phyloP scores from a whole-genome alignment of 805 yeast genomes.

The Ogataea neopini region DNA sequence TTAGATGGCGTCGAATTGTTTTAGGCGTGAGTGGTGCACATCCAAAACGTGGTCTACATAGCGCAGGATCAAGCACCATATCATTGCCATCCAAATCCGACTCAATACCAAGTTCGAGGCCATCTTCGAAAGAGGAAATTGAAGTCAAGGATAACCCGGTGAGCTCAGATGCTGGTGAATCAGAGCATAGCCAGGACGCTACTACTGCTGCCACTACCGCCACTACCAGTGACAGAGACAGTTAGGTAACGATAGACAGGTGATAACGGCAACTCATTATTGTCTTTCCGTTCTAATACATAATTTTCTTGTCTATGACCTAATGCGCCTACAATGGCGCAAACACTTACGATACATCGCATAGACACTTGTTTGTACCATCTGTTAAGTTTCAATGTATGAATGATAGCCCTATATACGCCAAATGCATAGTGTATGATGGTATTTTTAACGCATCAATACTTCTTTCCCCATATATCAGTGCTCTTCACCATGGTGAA shows the following conservation, averaged over 20 bases:
- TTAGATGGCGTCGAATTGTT: slow-evolving; percentile 77
- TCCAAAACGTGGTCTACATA: slow-evolving; percentile 1
- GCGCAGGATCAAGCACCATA: background rate
- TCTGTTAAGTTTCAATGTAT: too few species aligned
- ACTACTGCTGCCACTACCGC: slow-evolving; percentile 3
- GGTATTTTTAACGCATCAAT: too few species aligned
- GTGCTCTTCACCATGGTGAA: too few species aligned
- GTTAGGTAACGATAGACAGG: background rate
- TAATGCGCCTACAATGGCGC: background rate
- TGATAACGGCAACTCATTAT: background rate
- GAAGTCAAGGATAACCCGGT: background rate
- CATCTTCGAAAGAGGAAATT: background rate
- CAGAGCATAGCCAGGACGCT: background rate
- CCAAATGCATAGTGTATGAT: too few species aligned
- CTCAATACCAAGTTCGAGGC: background rate
- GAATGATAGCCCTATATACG: too few species aligned
- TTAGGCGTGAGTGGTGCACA: slow-evolving; percentile 34
- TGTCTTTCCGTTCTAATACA: background rate
- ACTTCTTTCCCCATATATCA: too few species aligned
- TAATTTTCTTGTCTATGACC: background rate
- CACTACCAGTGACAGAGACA: background rate
- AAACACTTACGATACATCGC: background rate
- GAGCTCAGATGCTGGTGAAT: background rate
- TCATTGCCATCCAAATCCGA: background rate
- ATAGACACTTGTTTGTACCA: background rate